Percentiles rank a stretch among this genome's conserved stretches.
These are phyloP conservation scores for Fusarium siculi DNA, from an alignment of 2,329 filamentous ascomycete species.

Conservation along the genomic window DNA sequence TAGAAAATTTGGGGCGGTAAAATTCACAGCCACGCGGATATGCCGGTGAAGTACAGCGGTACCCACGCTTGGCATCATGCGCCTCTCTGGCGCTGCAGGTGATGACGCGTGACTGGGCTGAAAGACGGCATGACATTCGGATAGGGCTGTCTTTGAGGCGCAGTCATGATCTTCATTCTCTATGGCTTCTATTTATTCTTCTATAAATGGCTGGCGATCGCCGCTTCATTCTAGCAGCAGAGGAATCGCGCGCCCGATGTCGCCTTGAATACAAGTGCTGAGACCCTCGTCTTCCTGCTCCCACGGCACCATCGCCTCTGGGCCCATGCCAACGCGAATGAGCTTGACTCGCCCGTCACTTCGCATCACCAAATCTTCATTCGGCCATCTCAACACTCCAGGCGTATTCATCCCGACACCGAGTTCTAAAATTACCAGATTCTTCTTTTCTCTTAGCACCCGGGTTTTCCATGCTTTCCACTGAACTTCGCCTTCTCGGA, in stretches of 20 bases:
- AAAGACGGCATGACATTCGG: not conserved
- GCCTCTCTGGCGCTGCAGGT: conserved; percentile 5
- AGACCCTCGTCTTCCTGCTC: conserved; percentile 31
- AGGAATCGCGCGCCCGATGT: conserved; percentile 12
- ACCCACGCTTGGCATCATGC: conserved; percentile 28
- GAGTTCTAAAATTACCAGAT: conserved; percentile 34
- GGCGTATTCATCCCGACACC: conserved; percentile 41
- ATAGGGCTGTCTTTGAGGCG: not conserved
- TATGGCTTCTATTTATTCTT: not conserved
- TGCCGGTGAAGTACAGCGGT: not conserved
- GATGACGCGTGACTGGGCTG: conserved; percentile 18
- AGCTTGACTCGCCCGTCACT: conserved; percentile 26
- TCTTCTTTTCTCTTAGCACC: conserved; percentile 17
- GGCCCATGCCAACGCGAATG: conserved; percentile 31
- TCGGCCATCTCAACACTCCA: conserved; percentile 37
- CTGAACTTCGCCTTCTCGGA: conserved; percentile 6
- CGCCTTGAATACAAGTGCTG: conserved; percentile 37
- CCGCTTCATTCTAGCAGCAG: not conserved
- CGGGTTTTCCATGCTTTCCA: conserved; percentile 26
- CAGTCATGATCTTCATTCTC: not conserved
- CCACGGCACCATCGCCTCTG: conserved; percentile 35
- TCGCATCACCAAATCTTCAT: conserved; percentile 33
- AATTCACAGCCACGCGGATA: conserved; percentile 33
- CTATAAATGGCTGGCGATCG: not conserved
- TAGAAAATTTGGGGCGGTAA: conserved; percentile 10